These are phyloP conservation scores for Naganishia friedmannii DNA, from an alignment of 768 basidiomycete species.

Conservation along the genomic window DNA sequence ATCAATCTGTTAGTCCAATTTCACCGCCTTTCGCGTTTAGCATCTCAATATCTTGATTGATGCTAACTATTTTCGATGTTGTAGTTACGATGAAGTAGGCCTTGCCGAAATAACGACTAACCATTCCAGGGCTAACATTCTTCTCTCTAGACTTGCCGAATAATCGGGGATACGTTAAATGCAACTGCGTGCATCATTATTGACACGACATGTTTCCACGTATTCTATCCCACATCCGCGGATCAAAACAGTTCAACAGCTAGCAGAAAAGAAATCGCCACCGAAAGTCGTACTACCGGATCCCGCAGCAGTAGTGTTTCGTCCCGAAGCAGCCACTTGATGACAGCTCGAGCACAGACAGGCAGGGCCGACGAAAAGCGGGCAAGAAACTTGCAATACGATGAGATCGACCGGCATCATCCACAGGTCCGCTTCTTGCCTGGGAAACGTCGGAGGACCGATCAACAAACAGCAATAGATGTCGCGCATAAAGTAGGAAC, in stretches of 20 bases:
- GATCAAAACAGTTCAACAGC: slow-evolving; percentile 17
- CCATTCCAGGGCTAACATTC: slow-evolving; percentile 3
- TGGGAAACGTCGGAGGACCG: slow-evolving; percentile 18
- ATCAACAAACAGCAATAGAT: background rate
- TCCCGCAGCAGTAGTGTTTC: slow-evolving; percentile 10
- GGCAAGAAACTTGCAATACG: slow-evolving; percentile 15
- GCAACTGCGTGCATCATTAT: slow-evolving; percentile 47
- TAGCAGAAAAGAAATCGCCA: background rate
- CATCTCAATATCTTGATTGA: background rate
- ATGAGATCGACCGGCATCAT: slow-evolving; percentile 14
- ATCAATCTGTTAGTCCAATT: slow-evolving; percentile 1
- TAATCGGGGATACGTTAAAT: slow-evolving; percentile 42
- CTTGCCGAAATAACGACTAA: too few species aligned
- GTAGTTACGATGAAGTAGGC: slow-evolving; percentile 23
- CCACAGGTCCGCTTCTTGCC: slow-evolving; percentile 27
- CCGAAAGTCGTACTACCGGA: background rate
- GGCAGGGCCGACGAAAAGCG: slow-evolving; percentile 20
- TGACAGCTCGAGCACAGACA: slow-evolving; percentile 7
- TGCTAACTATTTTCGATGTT: background rate
- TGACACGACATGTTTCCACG: slow-evolving; percentile 47
- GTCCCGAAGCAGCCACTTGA: slow-evolving; percentile 12
- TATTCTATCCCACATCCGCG: slow-evolving; percentile 42
- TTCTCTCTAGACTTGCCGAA: slow-evolving; percentile 45
- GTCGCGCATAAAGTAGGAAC: slow-evolving; percentile 21
- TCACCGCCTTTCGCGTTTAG: background rate